Evolutionary conservation across 2,329 filamentous ascomycete genomes (phyloP).

Genomic region (Botrytis pseudocinerea): DNA sequence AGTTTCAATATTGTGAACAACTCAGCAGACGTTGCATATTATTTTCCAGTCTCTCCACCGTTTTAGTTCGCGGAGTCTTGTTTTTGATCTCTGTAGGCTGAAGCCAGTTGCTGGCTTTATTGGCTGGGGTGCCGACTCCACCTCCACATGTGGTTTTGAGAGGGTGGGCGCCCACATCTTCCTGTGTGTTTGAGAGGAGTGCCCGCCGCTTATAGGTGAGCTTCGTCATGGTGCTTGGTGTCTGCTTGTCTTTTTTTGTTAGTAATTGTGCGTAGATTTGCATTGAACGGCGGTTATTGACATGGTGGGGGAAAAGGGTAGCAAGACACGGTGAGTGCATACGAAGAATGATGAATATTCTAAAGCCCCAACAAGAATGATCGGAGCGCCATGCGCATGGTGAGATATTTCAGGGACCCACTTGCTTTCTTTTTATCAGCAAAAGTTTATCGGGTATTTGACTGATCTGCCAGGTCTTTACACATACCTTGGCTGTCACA

Average conservation of each 20-base stretch:
- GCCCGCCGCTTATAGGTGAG: not conserved
- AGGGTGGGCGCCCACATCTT: not conserved
- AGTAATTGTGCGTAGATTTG: not conserved
- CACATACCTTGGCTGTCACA: not conserved
- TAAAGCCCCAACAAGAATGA: conserved; percentile 70
- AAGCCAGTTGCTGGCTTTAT: rapidly evolving
- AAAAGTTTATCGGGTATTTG: not conserved
- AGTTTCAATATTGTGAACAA: not conserved
- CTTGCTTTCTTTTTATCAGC: conserved; percentile 47
- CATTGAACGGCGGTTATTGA: rapidly evolving
- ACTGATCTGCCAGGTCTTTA: not conserved
- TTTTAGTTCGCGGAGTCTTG: not conserved
- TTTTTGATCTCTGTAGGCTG: not conserved
- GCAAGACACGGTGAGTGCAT: not conserved
- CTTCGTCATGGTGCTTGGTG: not conserved
- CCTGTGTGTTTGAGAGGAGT: not conserved
- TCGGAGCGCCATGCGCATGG: conserved; percentile 91
- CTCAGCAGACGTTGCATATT: not conserved
- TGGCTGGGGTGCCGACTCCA: not conserved
- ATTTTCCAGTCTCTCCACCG: rapidly evolving
- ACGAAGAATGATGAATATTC: not conserved
- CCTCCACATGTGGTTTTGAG: not conserved
- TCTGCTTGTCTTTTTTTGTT: not conserved
- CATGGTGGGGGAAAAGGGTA: not conserved
- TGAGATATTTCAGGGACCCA: conserved; percentile 98